Evolutionary conservation across 371 early-diverging fungal genomes (phyloP).

Genomic region (Saksenaea oblongispora): DNA sequence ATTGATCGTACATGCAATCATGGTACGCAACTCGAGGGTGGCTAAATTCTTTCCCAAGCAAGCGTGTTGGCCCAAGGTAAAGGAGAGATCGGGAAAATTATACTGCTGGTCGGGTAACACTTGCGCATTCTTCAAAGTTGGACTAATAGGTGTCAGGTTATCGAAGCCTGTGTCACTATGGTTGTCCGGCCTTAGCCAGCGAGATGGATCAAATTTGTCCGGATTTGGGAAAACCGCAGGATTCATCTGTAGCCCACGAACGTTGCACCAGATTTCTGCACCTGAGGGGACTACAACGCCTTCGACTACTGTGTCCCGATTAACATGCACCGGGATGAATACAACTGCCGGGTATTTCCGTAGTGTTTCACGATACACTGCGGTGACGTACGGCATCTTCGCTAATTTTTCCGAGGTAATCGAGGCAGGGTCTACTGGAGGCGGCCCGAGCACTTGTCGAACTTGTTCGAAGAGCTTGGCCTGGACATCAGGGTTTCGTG

Average conservation of each 20-base stretch:
- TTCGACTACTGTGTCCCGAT: slow-evolving; percentile 37
- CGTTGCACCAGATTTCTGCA: slow-evolving; percentile 51
- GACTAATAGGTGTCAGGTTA: slow-evolving; percentile 4
- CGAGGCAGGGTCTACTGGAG: slow-evolving; percentile 32
- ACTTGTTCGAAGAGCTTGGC: slow-evolving; percentile 39
- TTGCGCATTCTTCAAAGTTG: neutral
- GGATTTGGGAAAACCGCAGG: slow-evolving; percentile 44
- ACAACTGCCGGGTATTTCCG: slow-evolving; percentile 53
- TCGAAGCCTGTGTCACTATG: slow-evolving; percentile 16
- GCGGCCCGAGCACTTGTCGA: slow-evolving; percentile 38
- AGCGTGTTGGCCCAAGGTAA: slow-evolving; percentile 46
- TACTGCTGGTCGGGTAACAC: slow-evolving; percentile 35
- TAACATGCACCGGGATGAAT: slow-evolving; percentile 53
- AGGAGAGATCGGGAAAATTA: slow-evolving; percentile 47
- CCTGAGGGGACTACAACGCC: slow-evolving; percentile 40
- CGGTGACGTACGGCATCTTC: slow-evolving; percentile 40
- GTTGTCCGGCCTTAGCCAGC: slow-evolving; percentile 32
- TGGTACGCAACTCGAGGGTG: slow-evolving; percentile 41
- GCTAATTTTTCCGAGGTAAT: slow-evolving; percentile 45
- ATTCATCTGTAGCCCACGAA: slow-evolving; percentile 53
- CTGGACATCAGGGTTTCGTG: slow-evolving; percentile 41
- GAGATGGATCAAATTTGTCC: slow-evolving; percentile 35
- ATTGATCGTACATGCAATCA: slow-evolving; percentile 44
- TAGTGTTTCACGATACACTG: slow-evolving; percentile 49
- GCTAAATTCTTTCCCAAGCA: slow-evolving; percentile 52